A percentile compares a stretch with the other conserved stretches of the same genome.
Evolutionary conservation across 2,329 filamentous ascomycete species (phyloP).

Genomic region (Sclerotinia nivalis): DNA sequence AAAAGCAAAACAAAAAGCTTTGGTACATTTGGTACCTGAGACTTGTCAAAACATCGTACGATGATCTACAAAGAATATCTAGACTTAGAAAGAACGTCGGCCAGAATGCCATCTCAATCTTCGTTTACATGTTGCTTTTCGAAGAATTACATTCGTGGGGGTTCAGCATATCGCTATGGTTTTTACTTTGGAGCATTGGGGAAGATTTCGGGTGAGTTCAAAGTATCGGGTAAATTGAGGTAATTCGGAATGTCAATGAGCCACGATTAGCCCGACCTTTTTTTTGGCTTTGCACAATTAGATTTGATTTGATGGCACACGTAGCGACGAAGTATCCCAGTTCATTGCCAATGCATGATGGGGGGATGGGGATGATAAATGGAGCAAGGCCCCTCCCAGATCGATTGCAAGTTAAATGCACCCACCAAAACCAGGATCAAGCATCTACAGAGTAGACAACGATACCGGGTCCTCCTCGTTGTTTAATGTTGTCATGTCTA

Average conservation of each 20-base stretch:
- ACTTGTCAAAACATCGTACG: slow-evolving; percentile 15
- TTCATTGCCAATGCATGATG: slow-evolving; percentile 12
- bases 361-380: background rate
- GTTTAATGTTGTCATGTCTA: background rate
- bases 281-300: background rate
- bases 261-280: slow-evolving; percentile 1
- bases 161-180: background rate
- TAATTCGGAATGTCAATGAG: background rate
- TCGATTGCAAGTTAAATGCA: slow-evolving; percentile 5
- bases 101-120: background rate
- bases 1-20: background rate
- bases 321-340: slow-evolving; percentile 1
- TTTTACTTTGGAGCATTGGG: background rate
- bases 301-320: background rate
- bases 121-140: background rate
- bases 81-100: background rate
- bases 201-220: background rate
- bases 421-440: background rate
- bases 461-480: background rate
- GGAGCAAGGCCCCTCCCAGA: slow-evolving; percentile 14
- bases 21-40: slow-evolving; percentile 1
- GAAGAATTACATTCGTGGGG: background rate
- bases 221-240: background rate
- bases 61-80: slow-evolving; percentile 12
- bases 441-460: background rate